These are phyloP conservation scores for Monosporascus sp. DNA, from an alignment of 2,329 filamentous ascomycete species.

Conservation along the genomic window DNA sequence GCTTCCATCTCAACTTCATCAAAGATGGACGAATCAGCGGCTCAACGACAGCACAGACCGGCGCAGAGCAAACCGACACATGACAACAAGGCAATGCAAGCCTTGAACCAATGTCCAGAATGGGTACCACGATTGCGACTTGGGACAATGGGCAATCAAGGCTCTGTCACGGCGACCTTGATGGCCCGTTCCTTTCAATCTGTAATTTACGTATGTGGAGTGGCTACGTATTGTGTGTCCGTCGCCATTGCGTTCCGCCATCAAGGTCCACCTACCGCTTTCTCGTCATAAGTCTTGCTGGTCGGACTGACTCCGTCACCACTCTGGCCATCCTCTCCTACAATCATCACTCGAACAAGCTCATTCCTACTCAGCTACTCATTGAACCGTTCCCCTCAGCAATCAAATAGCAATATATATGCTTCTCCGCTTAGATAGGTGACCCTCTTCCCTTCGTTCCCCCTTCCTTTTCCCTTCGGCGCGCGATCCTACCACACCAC, in stretches of 20 bases:
- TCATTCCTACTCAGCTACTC: neutral
- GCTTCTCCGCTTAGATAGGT: neutral
- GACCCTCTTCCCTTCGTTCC: too few relatives aligned
- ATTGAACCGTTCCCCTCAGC: neutral
- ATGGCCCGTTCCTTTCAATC: neutral
- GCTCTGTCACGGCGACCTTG: neutral
- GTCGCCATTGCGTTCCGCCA: neutral
- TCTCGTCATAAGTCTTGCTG: neutral
- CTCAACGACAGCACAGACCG: neutral
- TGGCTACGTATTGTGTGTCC: neutral
- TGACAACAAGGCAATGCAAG: neutral
- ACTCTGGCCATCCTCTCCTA: too few relatives aligned
- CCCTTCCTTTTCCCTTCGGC: too few relatives aligned
- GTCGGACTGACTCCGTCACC: neutral
- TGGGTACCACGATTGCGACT: neutral
- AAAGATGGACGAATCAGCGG: neutral
- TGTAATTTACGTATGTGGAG: too few relatives aligned
- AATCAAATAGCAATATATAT: neutral
- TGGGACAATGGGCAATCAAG: neutral
- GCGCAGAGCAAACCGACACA: too few relatives aligned
- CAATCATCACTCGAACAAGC: neutral
- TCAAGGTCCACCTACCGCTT: neutral
- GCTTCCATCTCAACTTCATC: neutral
- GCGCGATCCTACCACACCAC: too few relatives aligned
- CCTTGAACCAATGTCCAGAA: neutral